These are phyloP conservation scores for Coniferiporia sulphurascens DNA, from an alignment of 1,284 basidiomycete genomes.

Conservation along the genomic window DNA sequence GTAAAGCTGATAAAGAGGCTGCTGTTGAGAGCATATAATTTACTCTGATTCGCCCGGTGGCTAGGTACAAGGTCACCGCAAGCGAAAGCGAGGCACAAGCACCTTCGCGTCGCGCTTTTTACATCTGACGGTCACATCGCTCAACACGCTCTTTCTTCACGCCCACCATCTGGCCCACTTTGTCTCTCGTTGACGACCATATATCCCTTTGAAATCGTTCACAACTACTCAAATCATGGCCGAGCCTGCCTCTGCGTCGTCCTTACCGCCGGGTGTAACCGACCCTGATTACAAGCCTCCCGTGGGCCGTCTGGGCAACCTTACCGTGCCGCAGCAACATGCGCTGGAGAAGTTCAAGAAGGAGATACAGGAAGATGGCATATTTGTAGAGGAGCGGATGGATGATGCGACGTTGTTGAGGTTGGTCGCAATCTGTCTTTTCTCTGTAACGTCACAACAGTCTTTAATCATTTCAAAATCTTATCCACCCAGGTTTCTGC, in stretches of 20 bases:
- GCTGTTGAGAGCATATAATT: background rate
- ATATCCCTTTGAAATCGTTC: too few species aligned
- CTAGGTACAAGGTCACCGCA: background rate
- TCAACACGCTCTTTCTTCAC: too few species aligned
- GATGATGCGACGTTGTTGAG: constrained; percentile 78
- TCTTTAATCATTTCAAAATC: background rate
- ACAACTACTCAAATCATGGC: background rate
- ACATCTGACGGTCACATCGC: background rate
- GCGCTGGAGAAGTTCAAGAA: constrained; percentile 70
- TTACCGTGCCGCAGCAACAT: constrained; percentile 66
- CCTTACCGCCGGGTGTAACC: constrained; percentile 29
- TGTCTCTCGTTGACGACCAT: too few species aligned
- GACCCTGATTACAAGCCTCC: constrained; percentile 66
- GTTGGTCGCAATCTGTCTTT: constrained; percentile 30
- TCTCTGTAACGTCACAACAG: background rate
- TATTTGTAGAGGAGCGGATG: constrained; percentile 68
- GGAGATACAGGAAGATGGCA: constrained; percentile 58
- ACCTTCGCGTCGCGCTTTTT: background rate
- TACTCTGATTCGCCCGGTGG: background rate
- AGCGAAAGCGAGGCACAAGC: background rate
- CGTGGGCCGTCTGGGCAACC: constrained; percentile 80
- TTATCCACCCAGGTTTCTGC: constrained; percentile 60
- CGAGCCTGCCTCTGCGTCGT: background rate
- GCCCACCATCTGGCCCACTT: too few species aligned
- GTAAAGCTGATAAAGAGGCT: background rate